Conservation (phyloP, 495 filamentous ascomycete genomes). For the Hypoxylon fuscum region DNA sequence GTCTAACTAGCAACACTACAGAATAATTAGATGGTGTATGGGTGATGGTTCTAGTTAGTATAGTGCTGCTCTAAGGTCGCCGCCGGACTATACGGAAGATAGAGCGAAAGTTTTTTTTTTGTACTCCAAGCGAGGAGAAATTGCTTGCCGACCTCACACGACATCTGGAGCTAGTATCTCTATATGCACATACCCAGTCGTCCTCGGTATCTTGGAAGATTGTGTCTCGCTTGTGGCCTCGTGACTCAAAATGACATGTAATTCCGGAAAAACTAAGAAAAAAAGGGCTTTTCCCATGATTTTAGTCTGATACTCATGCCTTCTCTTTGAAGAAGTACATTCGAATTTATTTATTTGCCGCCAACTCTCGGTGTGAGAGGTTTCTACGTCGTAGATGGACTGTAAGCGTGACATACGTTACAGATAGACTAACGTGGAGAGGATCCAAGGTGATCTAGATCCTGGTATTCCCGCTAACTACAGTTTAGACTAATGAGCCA, state of each 20-base stretch:
- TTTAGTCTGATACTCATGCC: too few relatives aligned
- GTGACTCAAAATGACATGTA: slow-evolving; percentile 32
- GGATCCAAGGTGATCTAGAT: slow-evolving; percentile 28
- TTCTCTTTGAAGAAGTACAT: slow-evolving; percentile 1
- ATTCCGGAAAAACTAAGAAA: slow-evolving; percentile 1
- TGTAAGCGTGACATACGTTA: slow-evolving; percentile 32
- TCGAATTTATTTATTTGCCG: slow-evolving; percentile 5
- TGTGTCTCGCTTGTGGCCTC: slow-evolving; percentile 30
- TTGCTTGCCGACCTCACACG: slow-evolving; percentile 33
- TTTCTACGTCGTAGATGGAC: slow-evolving; percentile 21
- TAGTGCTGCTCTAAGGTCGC: neutral
- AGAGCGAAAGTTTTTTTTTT: slow-evolving; percentile 2
- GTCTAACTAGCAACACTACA: neutral
- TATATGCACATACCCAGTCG: slow-evolving; percentile 6
- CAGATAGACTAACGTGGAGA: slow-evolving; percentile 3
- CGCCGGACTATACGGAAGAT: slow-evolving; percentile 21
- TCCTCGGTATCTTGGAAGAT: slow-evolving; percentile 7
- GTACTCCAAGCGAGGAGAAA: slow-evolving; percentile 22
- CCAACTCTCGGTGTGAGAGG: slow-evolving; percentile 24
- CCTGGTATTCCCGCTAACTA: slow-evolving; percentile 12
- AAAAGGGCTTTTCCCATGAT: too few relatives aligned
- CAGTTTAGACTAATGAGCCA: slow-evolving; percentile 17
- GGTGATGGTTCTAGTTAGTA: slow-evolving; percentile 5
- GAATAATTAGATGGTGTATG: slow-evolving; percentile 3
- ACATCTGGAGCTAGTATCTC: slow-evolving; percentile 22